phyloP scores from a whole-genome alignment of 164 flowering plant genomes.

The Chloranthus sessilifolius region DNA sequence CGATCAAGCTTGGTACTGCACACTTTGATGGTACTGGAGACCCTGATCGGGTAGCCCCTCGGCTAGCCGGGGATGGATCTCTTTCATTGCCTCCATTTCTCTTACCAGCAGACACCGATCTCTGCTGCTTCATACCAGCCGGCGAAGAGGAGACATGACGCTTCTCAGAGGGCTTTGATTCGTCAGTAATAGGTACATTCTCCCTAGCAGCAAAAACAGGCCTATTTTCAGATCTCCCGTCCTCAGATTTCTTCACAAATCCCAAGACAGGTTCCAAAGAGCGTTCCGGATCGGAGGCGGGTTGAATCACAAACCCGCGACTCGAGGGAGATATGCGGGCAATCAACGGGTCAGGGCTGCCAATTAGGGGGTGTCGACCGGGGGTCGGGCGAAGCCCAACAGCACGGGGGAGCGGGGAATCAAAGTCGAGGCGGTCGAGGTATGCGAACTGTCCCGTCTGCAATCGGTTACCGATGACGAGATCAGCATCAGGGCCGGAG shows the following conservation, averaged over 20 bases:
- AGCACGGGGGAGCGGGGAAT: slow-evolving; percentile 66
- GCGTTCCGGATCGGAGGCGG: slow-evolving; percentile 50
- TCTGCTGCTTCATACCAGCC: slow-evolving; percentile 24
- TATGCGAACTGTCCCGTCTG: slow-evolving; percentile 89
- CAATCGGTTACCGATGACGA: slow-evolving; percentile 75
- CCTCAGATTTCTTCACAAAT: slow-evolving; percentile 23
- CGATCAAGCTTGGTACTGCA: slow-evolving; percentile 73
- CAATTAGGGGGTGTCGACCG: slow-evolving; percentile 74
- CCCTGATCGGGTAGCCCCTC: slow-evolving; percentile 44
- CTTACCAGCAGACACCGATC: slow-evolving; percentile 54
- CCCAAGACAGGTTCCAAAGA: slow-evolving; percentile 43
- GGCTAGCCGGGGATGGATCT: slow-evolving; percentile 41
- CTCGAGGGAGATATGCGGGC: slow-evolving; percentile 50
- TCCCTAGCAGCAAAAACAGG: slow-evolving; percentile 33
- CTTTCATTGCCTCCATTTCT: slow-evolving; percentile 59
- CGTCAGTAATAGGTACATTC: slow-evolving; percentile 13
- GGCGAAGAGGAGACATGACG: slow-evolving; percentile 62
- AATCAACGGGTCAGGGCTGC: slow-evolving; percentile 64
- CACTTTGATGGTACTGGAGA: slow-evolving; percentile 92
- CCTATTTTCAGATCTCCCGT: slow-evolving; percentile 5
- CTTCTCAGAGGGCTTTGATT: slow-evolving; percentile 15
- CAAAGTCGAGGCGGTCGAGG: slow-evolving; percentile 58
- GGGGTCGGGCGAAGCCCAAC: slow-evolving; percentile 67
- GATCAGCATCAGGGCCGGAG: slow-evolving; percentile 75
- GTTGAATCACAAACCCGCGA: slow-evolving; percentile 68